phyloP scores from a whole-genome alignment of 331 rosid species.

The Rosa hybrid region DNA sequence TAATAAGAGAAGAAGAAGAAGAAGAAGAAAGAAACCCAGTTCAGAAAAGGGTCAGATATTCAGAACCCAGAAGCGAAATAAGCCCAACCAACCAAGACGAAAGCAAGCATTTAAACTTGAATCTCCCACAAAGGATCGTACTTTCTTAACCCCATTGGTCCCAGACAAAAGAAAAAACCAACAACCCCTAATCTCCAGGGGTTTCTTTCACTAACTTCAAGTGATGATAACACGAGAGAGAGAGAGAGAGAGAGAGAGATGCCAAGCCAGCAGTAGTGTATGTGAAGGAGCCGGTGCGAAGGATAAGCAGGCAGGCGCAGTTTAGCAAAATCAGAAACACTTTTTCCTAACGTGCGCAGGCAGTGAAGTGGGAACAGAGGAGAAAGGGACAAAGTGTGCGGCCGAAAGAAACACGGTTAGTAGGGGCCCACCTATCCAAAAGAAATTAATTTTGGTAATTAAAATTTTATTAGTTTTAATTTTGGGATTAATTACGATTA shows the following conservation, averaged over 20 bases:
- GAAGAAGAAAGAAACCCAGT: neutral
- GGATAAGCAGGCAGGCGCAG: neutral
- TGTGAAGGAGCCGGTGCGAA: too few species aligned
- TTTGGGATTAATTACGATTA: neutral
- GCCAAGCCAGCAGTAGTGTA: too few species aligned
- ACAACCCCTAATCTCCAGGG: conserved; percentile 24
- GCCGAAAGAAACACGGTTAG: conserved; percentile 46
- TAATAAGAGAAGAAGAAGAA: neutral
- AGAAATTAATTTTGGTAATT: conserved; percentile 6
- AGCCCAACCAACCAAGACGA: neutral
- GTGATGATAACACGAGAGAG: neutral
- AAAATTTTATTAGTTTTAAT: neutral
- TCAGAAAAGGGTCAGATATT: conserved; percentile 10
- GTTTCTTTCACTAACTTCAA: conserved; percentile 10
- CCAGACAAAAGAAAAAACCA: neutral
- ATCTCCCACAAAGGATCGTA: neutral
- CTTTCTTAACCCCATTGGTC: conserved; percentile 20
- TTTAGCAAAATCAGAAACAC: fast-evolving
- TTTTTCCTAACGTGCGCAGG: neutral
- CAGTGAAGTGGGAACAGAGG: neutral
- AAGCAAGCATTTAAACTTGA: neutral
- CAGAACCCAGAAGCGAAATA: neutral
- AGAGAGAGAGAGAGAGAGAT: too few species aligned
- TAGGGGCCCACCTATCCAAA: conserved; percentile 44
- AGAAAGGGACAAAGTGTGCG: conserved; percentile 40